Evolutionary conservation across 2,329 filamentous ascomycete genomes (phyloP).

Genomic region (Penicillium sp.): DNA sequence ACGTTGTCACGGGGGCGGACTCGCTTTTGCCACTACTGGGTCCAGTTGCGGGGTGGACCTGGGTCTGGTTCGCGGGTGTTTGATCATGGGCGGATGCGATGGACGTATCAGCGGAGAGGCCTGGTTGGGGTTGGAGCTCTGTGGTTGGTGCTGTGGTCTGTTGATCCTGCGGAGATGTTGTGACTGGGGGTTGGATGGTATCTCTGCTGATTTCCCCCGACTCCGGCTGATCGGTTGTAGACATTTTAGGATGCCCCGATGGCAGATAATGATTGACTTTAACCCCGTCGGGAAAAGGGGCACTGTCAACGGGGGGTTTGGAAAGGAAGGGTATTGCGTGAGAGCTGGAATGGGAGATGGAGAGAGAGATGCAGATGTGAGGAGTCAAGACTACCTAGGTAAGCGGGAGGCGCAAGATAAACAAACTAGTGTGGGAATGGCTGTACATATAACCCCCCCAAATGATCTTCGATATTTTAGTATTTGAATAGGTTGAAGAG

Average conservation of each 20-base stretch:
- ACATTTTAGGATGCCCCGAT: constrained; percentile 17
- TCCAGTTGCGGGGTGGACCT: constrained; percentile 17
- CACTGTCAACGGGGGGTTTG: not conserved
- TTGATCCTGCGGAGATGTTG: constrained; percentile 11
- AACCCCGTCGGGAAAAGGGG: not conserved
- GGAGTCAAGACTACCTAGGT: constrained; percentile 18
- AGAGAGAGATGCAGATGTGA: constrained; percentile 16
- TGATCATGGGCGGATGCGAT: constrained; percentile 9
- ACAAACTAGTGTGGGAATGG: constrained; percentile 8
- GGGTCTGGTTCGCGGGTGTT: constrained; percentile 7
- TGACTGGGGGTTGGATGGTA: constrained; percentile 7
- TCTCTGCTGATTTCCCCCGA: constrained; percentile 16
- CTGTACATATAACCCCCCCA: not conserved
- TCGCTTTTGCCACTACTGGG: constrained; percentile 18
- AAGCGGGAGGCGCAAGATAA: constrained; percentile 12
- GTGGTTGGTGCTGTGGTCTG: constrained; percentile 2
- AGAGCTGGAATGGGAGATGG: constrained; percentile 2
- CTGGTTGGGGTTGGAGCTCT: constrained; percentile 6
- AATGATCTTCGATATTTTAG: not conserved
- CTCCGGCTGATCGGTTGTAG: constrained; percentile 20
- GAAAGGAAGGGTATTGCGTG: not conserved
- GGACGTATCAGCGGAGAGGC: constrained; percentile 8
- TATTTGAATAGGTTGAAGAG: not conserved
- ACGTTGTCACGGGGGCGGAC: constrained; percentile 14
- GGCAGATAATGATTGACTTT: constrained; percentile 12